Percentiles rank a stretch among this genome's conserved stretches.
Evolutionary conservation across 768 basidiomycete genomes (phyloP).

Genomic region (Aureoboletus auriporus): DNA sequence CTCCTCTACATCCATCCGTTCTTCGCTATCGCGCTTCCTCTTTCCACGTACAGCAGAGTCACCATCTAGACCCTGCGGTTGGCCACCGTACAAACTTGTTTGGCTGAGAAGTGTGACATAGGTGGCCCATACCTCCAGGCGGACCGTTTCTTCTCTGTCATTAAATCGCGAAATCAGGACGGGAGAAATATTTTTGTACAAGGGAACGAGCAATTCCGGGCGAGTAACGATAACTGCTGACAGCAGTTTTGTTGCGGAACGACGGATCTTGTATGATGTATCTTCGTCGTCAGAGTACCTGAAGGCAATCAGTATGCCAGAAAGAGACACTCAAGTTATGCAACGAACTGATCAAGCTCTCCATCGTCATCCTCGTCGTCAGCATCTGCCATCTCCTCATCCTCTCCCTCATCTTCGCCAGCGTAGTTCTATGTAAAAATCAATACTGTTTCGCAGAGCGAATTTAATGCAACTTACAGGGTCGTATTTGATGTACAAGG

Average conservation of each 20-base stretch:
- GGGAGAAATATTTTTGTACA: constrained; percentile 85
- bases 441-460: not conserved
- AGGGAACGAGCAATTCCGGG: constrained; percentile 73
- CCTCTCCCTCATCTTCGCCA: constrained; percentile 62
- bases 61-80: constrained; percentile 47
- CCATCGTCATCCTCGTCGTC: constrained; percentile 81
- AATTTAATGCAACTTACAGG: constrained; percentile 48
- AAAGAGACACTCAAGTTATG: not conserved
- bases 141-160: constrained; percentile 93
- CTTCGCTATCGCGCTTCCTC: constrained; percentile 73
- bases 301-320: constrained; percentile 1
- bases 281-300: constrained; percentile 99
- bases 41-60: constrained; percentile 53
- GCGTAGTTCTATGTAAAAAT: constrained; percentile 65
- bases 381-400: constrained; percentile 54
- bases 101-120: constrained; percentile 80
- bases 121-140: constrained; percentile 87
- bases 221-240: constrained; percentile 84
- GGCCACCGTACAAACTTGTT: constrained; percentile 74
- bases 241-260: constrained; percentile 88
- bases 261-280: constrained; percentile 94
- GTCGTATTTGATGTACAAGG: constrained; percentile 86
- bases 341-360: constrained; percentile 69
- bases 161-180: constrained; percentile 87
- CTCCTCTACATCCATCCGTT: constrained; percentile 70